Evolutionary conservation across 2,329 filamentous ascomycete species (phyloP).

Genomic region (Clarireedia homoeocarpa): DNA sequence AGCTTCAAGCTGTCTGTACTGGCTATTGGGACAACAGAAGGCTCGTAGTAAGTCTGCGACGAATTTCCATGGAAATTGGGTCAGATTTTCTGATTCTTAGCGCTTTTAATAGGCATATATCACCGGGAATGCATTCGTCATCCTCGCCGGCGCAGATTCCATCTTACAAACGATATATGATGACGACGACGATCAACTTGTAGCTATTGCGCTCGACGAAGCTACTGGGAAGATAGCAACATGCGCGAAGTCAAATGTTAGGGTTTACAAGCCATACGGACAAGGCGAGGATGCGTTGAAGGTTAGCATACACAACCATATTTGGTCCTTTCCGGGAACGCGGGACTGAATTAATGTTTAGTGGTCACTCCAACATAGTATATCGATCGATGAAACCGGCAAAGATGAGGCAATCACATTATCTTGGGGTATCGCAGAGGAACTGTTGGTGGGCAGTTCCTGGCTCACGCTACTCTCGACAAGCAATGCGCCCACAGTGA

Average conservation of each 20-base stretch:
- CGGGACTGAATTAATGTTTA: conserved; percentile 28
- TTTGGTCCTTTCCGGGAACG: not conserved
- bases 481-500: conserved; percentile 40
- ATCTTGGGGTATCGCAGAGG: conserved; percentile 82
- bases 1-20: conserved; percentile 68
- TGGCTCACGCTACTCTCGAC: conserved; percentile 61
- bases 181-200: conserved; percentile 55
- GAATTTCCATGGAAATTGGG: not conserved
- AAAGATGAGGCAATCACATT: conserved; percentile 45
- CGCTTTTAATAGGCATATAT: conserved; percentile 62
- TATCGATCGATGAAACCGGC: conserved; percentile 39
- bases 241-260: conserved; percentile 57
- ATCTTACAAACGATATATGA: conserved; percentile 89
- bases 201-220: conserved; percentile 76
- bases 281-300: conserved; percentile 64
- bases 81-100: conserved; percentile 10
- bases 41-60: conserved; percentile 53
- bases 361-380: conserved; percentile 58
- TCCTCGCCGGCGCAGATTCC: conserved; percentile 65
- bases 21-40: conserved; percentile 66
- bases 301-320: conserved; percentile 40
- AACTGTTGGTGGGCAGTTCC: conserved; percentile 70
- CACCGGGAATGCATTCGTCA: conserved; percentile 77
- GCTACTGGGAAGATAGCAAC: conserved; percentile 76
- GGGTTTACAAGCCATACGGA: conserved; percentile 71